phyloP scores from a whole-genome alignment of 371 early-diverging fungal genomes.

The Mortierella sp. region DNA sequence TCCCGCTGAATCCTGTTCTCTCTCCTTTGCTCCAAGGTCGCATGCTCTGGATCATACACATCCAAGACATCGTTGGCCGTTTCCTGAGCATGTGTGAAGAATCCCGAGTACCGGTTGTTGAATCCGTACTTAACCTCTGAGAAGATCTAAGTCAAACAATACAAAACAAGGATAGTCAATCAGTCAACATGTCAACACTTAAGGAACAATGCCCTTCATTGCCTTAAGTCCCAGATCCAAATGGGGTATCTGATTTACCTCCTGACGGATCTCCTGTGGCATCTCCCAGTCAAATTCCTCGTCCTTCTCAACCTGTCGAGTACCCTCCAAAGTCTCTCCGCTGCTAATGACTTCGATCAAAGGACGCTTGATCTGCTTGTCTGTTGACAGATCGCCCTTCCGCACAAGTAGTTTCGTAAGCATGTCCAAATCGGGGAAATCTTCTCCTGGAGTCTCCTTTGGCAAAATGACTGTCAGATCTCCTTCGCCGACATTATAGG shows the following conservation, averaged over 20 bases:
- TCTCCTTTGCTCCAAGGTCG: conserved; percentile 75
- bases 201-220: background rate
- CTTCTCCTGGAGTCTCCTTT: conserved; percentile 84
- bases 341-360: conserved; percentile 79
- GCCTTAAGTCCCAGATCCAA: background rate
- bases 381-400: conserved; percentile 62
- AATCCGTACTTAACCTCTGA: conserved; percentile 86
- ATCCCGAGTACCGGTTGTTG: conserved; percentile 87
- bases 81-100: conserved; percentile 83
- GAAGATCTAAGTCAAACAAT: conserved; percentile 26
- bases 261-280: conserved; percentile 78
- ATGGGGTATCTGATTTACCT: conserved; percentile 25
- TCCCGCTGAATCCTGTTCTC: conserved; percentile 76
- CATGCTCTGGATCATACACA: conserved; percentile 79
- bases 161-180: background rate
- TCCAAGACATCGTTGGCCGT: conserved; percentile 90
- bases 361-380: conserved; percentile 63
- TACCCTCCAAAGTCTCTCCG: conserved; percentile 56
- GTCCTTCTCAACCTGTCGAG: conserved; percentile 63
- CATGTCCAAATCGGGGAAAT: conserved; percentile 91
- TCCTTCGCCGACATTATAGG: conserved; percentile 86
- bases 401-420: conserved; percentile 85
- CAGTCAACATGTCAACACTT: conserved; percentile 14
- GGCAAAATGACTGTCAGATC: conserved; percentile 81
- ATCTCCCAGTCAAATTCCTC: conserved; percentile 90